Evolutionary conservation across 2,329 filamentous ascomycete species (phyloP).

Genomic region (Phyllosticta ampelicida): DNA sequence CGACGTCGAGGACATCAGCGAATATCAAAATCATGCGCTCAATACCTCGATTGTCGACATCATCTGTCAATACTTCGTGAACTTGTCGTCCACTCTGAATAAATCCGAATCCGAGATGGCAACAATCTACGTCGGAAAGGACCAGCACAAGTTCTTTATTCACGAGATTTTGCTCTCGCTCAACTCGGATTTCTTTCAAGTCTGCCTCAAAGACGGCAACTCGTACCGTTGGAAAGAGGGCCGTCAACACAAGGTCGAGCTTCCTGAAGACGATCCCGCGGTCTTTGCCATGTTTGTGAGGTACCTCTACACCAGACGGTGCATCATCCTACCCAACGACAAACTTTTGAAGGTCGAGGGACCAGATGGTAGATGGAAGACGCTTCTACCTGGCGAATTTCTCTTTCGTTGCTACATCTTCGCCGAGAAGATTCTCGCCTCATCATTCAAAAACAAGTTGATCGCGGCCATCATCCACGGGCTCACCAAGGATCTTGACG

Average conservation of each 20-base stretch:
- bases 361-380: background rate
- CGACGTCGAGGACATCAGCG: no score
- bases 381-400: background rate
- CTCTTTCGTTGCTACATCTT: conserved; percentile 17
- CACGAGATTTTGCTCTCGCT: conserved; percentile 8
- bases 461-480: conserved; percentile 14
- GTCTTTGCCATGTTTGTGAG: conserved; percentile 8
- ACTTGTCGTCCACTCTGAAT: no score
- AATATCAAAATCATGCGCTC: no score
- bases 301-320: conserved; percentile 11
- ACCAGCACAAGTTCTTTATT: background rate
- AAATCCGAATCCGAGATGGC: background rate
- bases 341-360: background rate
- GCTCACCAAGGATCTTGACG: background rate
- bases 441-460: conserved; percentile 17
- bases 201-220: background rate
- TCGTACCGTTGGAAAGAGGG: background rate
- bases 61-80: background rate
- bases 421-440: conserved; percentile 16
- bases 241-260: background rate
- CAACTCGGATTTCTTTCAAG: conserved; percentile 8
- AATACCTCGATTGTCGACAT: background rate
- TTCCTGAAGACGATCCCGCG: background rate
- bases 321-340: background rate
- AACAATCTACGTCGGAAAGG: background rate